phyloP scores from a whole-genome alignment of 345 rosid species.

The Hibiscus trionum region DNA sequence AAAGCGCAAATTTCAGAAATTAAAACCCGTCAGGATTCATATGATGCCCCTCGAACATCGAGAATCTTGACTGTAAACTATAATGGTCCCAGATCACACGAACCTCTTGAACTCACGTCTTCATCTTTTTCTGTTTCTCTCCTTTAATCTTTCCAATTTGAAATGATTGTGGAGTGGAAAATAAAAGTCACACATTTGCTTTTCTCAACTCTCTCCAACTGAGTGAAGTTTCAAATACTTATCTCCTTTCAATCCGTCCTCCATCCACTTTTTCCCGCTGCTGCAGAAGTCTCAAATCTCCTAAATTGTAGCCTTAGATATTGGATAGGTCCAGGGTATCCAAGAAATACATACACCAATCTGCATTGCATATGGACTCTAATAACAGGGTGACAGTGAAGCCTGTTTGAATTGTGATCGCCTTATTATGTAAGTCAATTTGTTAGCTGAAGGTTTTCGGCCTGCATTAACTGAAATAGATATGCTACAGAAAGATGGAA shows the following conservation, averaged over 20 bases:
- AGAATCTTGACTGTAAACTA: neutral
- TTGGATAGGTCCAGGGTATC: neutral
- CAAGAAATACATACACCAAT: neutral
- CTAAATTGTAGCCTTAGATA: neutral
- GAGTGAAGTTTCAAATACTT: neutral
- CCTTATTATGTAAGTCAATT: neutral
- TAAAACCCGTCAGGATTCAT: neutral
- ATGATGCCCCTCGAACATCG: neutral
- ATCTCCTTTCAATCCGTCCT: neutral
- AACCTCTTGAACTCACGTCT: neutral
- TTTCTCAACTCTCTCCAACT: neutral
- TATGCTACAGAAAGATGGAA: neutral
- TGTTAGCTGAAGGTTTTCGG: neutral
- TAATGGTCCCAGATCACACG: neutral
- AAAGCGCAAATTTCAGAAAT: neutral
- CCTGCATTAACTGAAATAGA: neutral
- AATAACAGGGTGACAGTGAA: neutral
- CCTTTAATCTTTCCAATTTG: neutral
- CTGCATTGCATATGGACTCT: neutral
- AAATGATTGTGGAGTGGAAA: neutral
- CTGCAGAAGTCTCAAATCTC: neutral
- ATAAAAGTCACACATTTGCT: no score
- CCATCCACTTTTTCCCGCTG: neutral
- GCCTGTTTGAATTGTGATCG: neutral
- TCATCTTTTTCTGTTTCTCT: neutral